Evolutionary conservation across 164 flowering plant genomes (phyloP).

Genomic region (Brasenia schreberi): DNA sequence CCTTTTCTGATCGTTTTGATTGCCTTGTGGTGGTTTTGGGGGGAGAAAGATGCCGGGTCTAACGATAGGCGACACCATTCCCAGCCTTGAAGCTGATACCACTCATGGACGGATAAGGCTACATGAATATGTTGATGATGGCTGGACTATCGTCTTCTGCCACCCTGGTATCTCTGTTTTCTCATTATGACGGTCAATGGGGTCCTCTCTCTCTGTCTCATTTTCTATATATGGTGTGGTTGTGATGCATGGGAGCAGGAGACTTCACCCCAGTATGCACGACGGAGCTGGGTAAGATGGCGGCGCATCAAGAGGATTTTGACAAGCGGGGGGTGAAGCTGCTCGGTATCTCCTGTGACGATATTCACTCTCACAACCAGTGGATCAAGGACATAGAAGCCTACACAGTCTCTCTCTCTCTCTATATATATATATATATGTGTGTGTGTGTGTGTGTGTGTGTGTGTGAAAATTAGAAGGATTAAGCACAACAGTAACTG

Average conservation of each 20-base stretch:
- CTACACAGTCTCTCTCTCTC: constrained; percentile 23
- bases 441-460: not conserved
- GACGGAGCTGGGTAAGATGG: constrained; percentile 69
- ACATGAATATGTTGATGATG: constrained; percentile 40
- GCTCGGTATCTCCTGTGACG: constrained; percentile 72
- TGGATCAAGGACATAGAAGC: constrained; percentile 88
- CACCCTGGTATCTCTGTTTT: constrained; percentile 45
- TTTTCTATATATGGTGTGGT: not conserved
- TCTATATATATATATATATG: not conserved
- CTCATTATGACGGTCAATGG: not conserved
- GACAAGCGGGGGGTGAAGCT: constrained; percentile 58
- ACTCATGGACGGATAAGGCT: constrained; percentile 58
- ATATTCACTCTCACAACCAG: constrained; percentile 41
- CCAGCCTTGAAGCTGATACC: constrained; percentile 56
- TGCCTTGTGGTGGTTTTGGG: not conserved
- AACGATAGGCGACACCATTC: constrained; percentile 69
- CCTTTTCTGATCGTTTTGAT: no score
- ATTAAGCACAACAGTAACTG: no score
- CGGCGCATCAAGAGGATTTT: constrained; percentile 40
- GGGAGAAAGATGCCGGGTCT: constrained; percentile 51
- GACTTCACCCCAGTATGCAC: constrained; percentile 94
- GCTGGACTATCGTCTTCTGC: constrained; percentile 63
- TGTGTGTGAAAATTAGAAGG: not conserved
- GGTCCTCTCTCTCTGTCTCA: not conserved
- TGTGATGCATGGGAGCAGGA: constrained; percentile 14